A percentile compares a stretch with the other conserved stretches of the same genome.
Evolutionary conservation across 257 asterid genomes (phyloP).

Genomic region (Lycium barbarum): DNA sequence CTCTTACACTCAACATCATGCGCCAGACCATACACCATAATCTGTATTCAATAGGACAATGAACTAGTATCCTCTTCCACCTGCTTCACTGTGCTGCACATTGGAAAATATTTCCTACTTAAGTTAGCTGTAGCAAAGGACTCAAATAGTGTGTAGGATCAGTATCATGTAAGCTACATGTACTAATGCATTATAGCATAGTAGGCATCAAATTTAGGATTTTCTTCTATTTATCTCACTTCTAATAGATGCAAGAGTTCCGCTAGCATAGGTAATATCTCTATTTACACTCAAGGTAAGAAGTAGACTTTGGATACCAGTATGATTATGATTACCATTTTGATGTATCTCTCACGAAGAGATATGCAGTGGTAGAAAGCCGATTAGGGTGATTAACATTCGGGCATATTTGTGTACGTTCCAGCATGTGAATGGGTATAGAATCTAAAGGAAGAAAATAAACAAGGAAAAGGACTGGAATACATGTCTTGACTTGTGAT

Average conservation of each 20-base stretch:
- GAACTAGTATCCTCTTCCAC: neutral
- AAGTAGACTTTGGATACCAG: neutral
- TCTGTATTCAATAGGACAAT: neutral
- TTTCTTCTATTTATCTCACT: conserved; percentile 3
- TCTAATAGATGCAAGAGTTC: conserved; percentile 16
- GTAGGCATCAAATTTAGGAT: neutral
- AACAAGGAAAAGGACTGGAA: neutral
- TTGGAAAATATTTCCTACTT: neutral
- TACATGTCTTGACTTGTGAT: neutral
- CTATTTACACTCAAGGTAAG: neutral
- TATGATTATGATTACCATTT: conserved; percentile 13
- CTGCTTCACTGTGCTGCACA: neutral
- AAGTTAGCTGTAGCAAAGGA: neutral
- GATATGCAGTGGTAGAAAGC: conserved; percentile 9
- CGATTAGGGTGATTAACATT: neutral
- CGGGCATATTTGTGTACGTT: neutral
- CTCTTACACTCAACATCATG: neutral
- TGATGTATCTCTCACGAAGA: conserved; percentile 17
- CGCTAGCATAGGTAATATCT: neutral
- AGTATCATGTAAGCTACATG: conserved; percentile 7
- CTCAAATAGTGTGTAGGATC: neutral
- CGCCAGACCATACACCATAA: conserved; percentile 16
- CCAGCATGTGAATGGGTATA: neutral
- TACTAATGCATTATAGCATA: conserved; percentile 16
- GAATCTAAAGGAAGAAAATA: neutral